Evolutionary conservation across 2,329 filamentous ascomycete species (phyloP), one percentile per base, ranked within the genome.

Genomic region (Blastomyces parvus): DNA sequence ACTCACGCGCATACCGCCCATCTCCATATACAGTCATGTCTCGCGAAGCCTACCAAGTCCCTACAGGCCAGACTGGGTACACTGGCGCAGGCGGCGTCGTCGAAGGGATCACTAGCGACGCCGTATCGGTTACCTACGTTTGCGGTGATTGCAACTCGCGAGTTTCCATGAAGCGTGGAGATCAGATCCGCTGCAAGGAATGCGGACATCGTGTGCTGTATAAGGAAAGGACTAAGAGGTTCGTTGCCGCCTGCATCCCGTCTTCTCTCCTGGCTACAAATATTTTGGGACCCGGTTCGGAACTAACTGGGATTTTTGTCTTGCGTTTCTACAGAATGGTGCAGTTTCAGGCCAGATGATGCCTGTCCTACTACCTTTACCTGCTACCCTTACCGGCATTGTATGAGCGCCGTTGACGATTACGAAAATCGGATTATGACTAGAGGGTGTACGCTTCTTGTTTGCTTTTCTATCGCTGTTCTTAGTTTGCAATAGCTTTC

Each of bases 171-270:
- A 88, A 88, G 77, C 85, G 87, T 69, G 88, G 86, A 66, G 90
- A 94, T 71, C 86, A 88, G 42, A 93, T 96, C 69, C 84, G 90
- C 36, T 96, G 91, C 82, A 89, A 90, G 76, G 89, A 92, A 78
- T 99, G 94, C 76, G 94, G 94, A 8, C 94, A 96, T 72, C 87
- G 94, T 68, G 91, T 99, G 66, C 79, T 99, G 69, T 97, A 97
- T 80, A 99, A 99, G 85, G 90, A 97, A 84, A 81, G 94, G 74
- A 99, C 94, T 55, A 97, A 96, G 83, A 86, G 94, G 94, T 97
- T 76, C 78, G 88, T n/a, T 79, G 58, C 27, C 33, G 14, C 38
- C 38, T 40, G 7, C 60, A 38, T 60, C 55, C 57, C 57, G 33
- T 42, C 55, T 22, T 56, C 60, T 33, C 61, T 60, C 56, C 27